Evolutionary conservation across 768 basidiomycete genomes (phyloP).

Genomic region (Mycena crocata): DNA sequence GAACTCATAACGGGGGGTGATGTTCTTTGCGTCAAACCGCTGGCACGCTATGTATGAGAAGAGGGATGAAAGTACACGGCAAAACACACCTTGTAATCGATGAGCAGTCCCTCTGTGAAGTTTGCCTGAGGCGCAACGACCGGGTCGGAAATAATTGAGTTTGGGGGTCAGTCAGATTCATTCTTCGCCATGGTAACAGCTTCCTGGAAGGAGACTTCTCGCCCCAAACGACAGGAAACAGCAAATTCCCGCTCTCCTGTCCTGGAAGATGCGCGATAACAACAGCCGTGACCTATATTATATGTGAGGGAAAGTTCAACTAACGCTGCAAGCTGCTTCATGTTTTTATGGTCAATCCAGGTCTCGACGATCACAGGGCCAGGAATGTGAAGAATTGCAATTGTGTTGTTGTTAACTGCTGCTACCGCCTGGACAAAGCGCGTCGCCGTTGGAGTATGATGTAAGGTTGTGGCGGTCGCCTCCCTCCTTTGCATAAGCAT

Average conservation of each 20-base stretch:
- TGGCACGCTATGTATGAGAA: neutral
- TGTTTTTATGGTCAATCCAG: slow-evolving; percentile 22
- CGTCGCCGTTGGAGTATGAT: slow-evolving; percentile 18
- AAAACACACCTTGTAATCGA: slow-evolving; percentile 20
- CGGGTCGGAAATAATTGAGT: slow-evolving; percentile 3
- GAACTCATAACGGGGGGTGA: slow-evolving; percentile 22
- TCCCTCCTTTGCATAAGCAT: slow-evolving; percentile 18
- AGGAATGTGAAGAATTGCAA: slow-evolving; percentile 18
- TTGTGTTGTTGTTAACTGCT: slow-evolving; percentile 24
- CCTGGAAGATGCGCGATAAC: slow-evolving; percentile 24
- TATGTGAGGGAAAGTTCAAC: neutral
- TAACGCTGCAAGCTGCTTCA: neutral
- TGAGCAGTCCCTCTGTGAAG: slow-evolving; percentile 21
- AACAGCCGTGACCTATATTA: slow-evolving; percentile 18
- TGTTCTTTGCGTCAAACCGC: slow-evolving; percentile 28
- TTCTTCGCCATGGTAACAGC: slow-evolving; percentile 20
- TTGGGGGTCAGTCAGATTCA: slow-evolving; percentile 20
- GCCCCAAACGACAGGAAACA: slow-evolving; percentile 23
- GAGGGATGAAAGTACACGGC: neutral
- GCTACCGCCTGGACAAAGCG: slow-evolving; percentile 19
- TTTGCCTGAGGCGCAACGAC: slow-evolving; percentile 18
- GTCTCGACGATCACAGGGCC: slow-evolving; percentile 19
- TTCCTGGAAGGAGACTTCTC: slow-evolving; percentile 21
- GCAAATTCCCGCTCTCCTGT: slow-evolving; percentile 19
- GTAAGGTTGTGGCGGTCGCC: slow-evolving; percentile 17